Base-by-base conservation (phyloP, 2,329 filamentous ascomycete species). In the Epichloe gansuensis region DNA sequence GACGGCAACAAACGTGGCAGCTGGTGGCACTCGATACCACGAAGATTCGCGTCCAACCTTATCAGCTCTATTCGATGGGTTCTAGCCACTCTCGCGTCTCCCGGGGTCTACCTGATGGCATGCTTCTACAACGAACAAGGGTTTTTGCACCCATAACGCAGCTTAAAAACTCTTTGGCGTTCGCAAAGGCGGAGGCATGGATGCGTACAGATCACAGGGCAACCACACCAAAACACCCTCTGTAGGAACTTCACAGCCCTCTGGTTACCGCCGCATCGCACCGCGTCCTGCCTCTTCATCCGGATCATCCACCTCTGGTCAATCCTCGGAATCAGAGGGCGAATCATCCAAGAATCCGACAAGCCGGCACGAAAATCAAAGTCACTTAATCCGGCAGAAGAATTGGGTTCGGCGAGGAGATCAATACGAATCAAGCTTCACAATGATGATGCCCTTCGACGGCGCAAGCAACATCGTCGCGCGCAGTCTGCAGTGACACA, bases 371-470 rank as follows among this genome's bases (percentile, higher is more conserved):
- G 74, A 75, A 46, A 85, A 51, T 84, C 85, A 25, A 85, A 81
- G 64, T 83, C 83, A 2, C 61, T 75, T 23, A 73, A 75, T 47
- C 71, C 74, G 28, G 64, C 73, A 34, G 85, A 89, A 57, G 86
- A 90, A 58, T 78, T 78, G 56, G 62, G 61, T 15, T 83, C 85
- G 4, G 73, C 80, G 6, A 81, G 87, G 62, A 80, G 89, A 53
- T 95, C 90, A 2, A 95, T 95, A 58, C 82, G 90, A 41, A 95
- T 97, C 62, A 95, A 93, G 69, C 75, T 95, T 13, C 83, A 91
- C 66, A 88, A 84, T 57, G 88, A 95, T 60, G 88, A 90, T 54
- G 78, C 81, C 42, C 71, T 86, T 53, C 77, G 83, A 57, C 83
- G 88, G 65, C 81, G 86, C 54, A 91, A 89, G 66, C 79, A 84